Base-by-base conservation (phyloP, 202 grass and related monocot genomes). In the Hordeum pubiflorum region DNA sequence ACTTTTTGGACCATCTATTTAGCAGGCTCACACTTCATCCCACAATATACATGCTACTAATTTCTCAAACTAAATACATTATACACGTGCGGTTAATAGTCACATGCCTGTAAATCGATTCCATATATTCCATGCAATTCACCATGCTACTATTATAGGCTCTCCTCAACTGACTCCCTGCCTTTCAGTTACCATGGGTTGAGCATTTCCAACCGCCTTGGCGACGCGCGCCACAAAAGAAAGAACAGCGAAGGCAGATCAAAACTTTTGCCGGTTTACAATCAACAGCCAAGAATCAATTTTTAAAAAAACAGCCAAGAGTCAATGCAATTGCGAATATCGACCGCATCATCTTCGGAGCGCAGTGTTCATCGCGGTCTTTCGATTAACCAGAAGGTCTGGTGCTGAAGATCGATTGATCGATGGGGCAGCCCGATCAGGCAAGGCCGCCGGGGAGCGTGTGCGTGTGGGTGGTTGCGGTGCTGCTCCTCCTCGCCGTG, bases 391-490 rank as follows among this genome's bases (percentile, higher is more conserved):
- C 44, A 22, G 55, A 63, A 80, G 4, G 22, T 33, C 62, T 55
- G 63, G 67, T 11, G 60, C 7, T 9, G 4, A 54, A 34, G 63
- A 20, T 68, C 21, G 12, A 57, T 55, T 33, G 27, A 82, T 85
- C 46, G 34, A 83, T 77, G 77, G 55, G 56, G 33, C 82, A 58
- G 71, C 46, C 57, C 5, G 63, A 56, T 3, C 56, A 83, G 69
- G 81, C 50, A 39, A 39, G 55, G 34, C 9, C 69, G 41, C 11
- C 85, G 77, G 78, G 72, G 7, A 82, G 46, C 81, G 32, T 13
- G 38, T 84, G 86, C 68, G 46, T 93, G 73, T 91, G 88, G 80
- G 48, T 67, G 55, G 52, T 82, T 68, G 72, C 57, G 60, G 74
- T 10, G 73, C 9, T 73, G 10, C 75, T 93, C 23, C 79, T 91